Base-by-base conservation (phyloP, 140 eudicot species). In the Stevia rebaudiana region DNA sequence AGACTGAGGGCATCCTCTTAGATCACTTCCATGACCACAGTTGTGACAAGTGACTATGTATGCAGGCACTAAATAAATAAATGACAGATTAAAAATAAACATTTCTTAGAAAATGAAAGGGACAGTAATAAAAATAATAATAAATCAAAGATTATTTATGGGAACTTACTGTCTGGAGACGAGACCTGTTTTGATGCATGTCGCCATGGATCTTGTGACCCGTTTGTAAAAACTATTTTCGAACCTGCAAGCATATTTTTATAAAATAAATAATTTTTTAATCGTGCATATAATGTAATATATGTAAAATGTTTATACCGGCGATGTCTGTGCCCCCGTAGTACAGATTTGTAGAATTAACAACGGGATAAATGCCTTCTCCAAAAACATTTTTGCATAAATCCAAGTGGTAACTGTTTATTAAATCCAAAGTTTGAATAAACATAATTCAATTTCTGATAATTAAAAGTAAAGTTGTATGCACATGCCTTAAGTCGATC, bases 191-290 rank as follows among this genome's bases (percentile, higher is more conserved):
- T 92, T 64, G 98, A 92, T 73, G 98, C 98, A 85, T 81, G 98
- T 41, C 90, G 88, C 98, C 98, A 92, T 13, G 98, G 98, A 80
- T 92, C 98, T 83, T 88, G 98, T 71, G 96, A 88, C 67, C 98
- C 98, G 44, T 92, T 92, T 28, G 98, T 85, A 77, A 88, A 88
- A 58, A 92, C 77, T 67, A 92, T 92, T 58, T 85, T 81, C 22
- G 96, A 82, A 53, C 96, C 98, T 92, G 92, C 47, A 63, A 22
- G 24, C 61, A 65, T 16, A 64, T 33, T 53, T 56, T 41, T 44
- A 47, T 28, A 16, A 44, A 22, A 30, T 12, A 21, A 12, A 24
- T 1, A 62, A 41, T 21, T 0, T 12, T 58, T 10, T 65, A 46
- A 36, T 47, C 7, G 19, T 18, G 5, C 16, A 46, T 50, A 8